These are phyloP conservation scores for Phialemonium atrogriseum DNA, from an alignment of 2,329 filamentous ascomycete species.

Conservation along the genomic window DNA sequence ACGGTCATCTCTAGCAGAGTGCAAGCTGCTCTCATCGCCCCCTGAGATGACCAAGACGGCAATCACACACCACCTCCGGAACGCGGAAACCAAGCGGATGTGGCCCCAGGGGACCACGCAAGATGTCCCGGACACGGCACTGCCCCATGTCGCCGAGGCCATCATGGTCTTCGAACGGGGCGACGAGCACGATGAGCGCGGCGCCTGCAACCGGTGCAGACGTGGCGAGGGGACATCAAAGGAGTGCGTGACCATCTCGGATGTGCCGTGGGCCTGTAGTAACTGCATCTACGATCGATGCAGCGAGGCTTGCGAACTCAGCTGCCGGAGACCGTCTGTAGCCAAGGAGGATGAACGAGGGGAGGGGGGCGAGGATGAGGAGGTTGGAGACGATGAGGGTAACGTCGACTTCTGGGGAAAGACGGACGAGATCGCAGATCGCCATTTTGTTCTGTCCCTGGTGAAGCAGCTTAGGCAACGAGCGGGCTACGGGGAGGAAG, in stretches of 20 bases:
- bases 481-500: not conserved
- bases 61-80: no score
- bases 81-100: no score
- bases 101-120: no score
- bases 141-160: not conserved
- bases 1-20: no score
- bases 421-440: not conserved
- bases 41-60: no score
- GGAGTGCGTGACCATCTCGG: not conserved
- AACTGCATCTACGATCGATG: not conserved
- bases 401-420: conserved; percentile 2
- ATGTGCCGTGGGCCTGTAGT: conserved; percentile 1
- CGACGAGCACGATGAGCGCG: not conserved
- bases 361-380: conserved; percentile 1
- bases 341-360: no score
- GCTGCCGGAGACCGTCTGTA: not conserved
- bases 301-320: not conserved
- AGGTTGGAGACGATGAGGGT: no score
- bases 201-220: not conserved
- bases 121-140: no score
- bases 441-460: not conserved
- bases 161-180: conserved; percentile 1
- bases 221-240: not conserved
- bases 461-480: not conserved
- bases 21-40: no score